Percentiles rank a stretch among this genome's conserved stretches.
phyloP scores from a whole-genome alignment of 192 early-diverging fungal genomes.

The Rhizoclosmatium globosum region DNA sequence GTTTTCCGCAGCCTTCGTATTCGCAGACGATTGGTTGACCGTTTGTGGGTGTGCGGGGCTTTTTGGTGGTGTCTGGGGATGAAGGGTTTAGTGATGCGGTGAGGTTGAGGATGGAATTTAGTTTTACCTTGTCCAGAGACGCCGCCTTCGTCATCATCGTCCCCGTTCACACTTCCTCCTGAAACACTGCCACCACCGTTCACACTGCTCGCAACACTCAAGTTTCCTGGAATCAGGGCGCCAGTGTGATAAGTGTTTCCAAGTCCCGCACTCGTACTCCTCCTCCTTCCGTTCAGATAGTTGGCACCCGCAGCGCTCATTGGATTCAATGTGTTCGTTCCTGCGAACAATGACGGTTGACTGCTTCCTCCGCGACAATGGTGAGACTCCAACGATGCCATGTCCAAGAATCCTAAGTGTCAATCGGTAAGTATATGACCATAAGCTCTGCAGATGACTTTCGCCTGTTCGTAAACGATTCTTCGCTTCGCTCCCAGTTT shows the following conservation, averaged over 20 bases:
- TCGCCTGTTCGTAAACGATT: no score
- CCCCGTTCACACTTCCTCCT: not conserved
- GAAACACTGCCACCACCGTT: not conserved
- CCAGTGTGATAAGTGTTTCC: not conserved
- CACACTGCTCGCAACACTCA: not conserved
- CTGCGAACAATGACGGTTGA: not conserved
- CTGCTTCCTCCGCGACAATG: not conserved
- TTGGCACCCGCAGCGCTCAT: not conserved
- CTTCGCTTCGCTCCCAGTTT: no score
- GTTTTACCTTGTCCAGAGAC: not conserved
- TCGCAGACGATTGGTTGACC: constrained; percentile 1
- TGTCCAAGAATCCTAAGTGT: constrained; percentile 6
- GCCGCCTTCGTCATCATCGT: not conserved
- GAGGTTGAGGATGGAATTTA: not conserved
- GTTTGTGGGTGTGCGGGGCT: not conserved
- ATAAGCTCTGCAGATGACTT: no score
- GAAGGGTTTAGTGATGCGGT: not conserved
- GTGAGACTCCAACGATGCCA: not conserved
- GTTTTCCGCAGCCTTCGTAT: constrained; percentile 32
- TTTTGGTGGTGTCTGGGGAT: not conserved
- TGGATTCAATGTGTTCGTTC: not conserved
- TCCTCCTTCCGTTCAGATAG: not conserved
- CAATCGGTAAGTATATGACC: no score
- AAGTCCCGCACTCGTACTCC: not conserved
- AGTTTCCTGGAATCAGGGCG: not conserved